Evolutionary conservation across 2,329 filamentous ascomycete species (phyloP), one percentile per base, ranked within the genome.

Genomic region (Ascochyta pisi): DNA sequence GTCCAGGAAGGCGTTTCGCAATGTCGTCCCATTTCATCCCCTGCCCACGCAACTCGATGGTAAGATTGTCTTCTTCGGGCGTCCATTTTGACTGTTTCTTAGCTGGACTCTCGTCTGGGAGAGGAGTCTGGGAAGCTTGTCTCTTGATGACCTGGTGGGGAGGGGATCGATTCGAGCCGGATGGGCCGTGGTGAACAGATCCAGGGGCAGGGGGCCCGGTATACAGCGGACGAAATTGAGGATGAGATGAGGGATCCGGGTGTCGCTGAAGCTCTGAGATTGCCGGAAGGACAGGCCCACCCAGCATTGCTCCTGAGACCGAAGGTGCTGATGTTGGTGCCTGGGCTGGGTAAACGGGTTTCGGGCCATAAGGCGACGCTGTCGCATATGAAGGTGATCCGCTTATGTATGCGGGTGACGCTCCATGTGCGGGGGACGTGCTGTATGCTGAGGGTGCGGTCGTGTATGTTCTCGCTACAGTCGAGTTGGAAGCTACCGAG

Each of bases 21-120:
- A 98, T 97, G 76, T 98, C 94, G 73, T 98, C 94, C 95, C 94
- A 98, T 74, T 98, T 98, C 92, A 97, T 96, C 8, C 91, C 91
- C 66, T 88, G 88, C 34, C 92, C 91, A 54, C 94, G 87, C 60
- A 98, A 84, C 75, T 96, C 91, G 68, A 97, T 96, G 67, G 96
- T 96, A 44, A 95, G 81, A n/a, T 90, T 86, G 76, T 98, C 92
- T 76, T 98, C 94, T 60, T 97, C 92, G 0, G 89, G 83, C 5
- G 91, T 96, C 95, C 95, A 98, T 77, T 98, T 98, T 73, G 91
- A 96, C 76, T 97, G 92, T 60, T 76, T 76, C 58, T 76, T 76
- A n/a, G 72, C 72, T 7, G 73, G 73, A 33, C 67, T 73, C 47
- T 74, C 73, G 23, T 75, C 72, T 6, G 69, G 65, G 15, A 74